Percentiles rank a stretch among this genome's conserved stretches.
Conservation (phyloP, 768 basidiomycete species). For the Pholiota molesta region DNA sequence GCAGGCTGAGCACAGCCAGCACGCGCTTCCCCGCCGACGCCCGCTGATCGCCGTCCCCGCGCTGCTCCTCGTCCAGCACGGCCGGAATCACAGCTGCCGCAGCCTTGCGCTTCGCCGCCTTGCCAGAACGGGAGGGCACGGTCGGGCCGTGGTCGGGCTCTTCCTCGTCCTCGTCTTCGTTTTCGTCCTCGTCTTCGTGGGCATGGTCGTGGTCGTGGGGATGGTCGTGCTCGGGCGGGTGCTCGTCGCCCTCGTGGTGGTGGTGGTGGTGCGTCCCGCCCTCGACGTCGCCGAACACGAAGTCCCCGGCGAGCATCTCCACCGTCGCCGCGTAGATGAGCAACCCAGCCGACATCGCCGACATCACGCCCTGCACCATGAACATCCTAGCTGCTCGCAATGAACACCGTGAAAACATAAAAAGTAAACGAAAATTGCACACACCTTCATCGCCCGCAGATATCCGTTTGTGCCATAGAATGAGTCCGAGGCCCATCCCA, state of each 20-base stretch:
- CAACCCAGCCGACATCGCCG: slow-evolving; percentile 82
- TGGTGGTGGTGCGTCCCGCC: slow-evolving; percentile 28
- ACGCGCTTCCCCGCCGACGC: slow-evolving; percentile 41
- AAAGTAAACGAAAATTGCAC: not conserved
- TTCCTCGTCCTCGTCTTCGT: slow-evolving; percentile 11
- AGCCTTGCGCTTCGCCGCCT: not conserved
- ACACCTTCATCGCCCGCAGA: slow-evolving; percentile 21
- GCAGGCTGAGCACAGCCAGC: slow-evolving; percentile 61
- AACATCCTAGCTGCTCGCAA: slow-evolving; percentile 31
- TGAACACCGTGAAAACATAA: not conserved
- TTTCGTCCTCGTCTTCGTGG: slow-evolving; percentile 8
- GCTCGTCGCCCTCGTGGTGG: slow-evolving; percentile 21
- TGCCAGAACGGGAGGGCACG: not conserved
- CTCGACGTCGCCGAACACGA: slow-evolving; percentile 69
- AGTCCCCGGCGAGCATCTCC: slow-evolving; percentile 88
- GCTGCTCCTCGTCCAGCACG: not conserved
- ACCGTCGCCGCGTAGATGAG: slow-evolving; percentile 82
- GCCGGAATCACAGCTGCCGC: not conserved
- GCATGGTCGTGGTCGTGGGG: not conserved
- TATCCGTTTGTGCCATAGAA: slow-evolving; percentile 34
- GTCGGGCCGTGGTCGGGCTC: not conserved
- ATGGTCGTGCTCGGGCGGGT: not conserved
- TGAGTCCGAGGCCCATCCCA: slow-evolving; percentile 65
- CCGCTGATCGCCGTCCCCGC: slow-evolving; percentile 5
- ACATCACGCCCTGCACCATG: slow-evolving; percentile 74